Evolutionary conservation across 306 rosid genomes (phyloP).

Genomic region (Argentina anserina): DNA sequence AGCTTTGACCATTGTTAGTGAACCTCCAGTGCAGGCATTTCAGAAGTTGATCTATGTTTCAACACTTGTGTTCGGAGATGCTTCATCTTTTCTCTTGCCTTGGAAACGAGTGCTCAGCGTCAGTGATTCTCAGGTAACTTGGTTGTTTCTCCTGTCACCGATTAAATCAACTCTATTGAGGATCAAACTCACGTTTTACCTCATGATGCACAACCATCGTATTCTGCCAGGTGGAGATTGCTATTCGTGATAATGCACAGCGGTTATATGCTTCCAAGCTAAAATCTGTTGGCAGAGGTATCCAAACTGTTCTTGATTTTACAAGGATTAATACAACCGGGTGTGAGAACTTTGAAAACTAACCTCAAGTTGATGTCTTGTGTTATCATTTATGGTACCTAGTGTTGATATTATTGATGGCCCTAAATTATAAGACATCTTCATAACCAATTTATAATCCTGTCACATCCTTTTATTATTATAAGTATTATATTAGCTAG

Average conservation of each 20-base stretch:
- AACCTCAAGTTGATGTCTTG: not conserved
- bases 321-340: not conserved
- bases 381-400: not conserved
- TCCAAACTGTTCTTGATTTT: constrained; percentile 14
- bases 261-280: constrained; percentile 74
- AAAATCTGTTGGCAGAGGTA: constrained; percentile 83
- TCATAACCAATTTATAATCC: not conserved
- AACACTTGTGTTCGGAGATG: constrained; percentile 92
- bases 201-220: constrained; percentile 9
- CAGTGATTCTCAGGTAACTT: constrained; percentile 86
- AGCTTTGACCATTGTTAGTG: constrained; percentile 72
- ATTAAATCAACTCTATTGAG: not conserved
- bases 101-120: constrained; percentile 94
- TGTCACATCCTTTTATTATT: not conserved
- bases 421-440: not conserved
- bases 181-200: not conserved
- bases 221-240: constrained; percentile 73
- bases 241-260: constrained; percentile 93
- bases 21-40: constrained; percentile 98
- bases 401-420: not conserved
- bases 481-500: not conserved
- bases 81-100: constrained; percentile 90
- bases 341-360: not conserved
- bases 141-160: not conserved
- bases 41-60: constrained; percentile 97